These are phyloP conservation scores for Venustampulla echinocandica DNA, from an alignment of 495 filamentous ascomycete genomes.

Conservation along the genomic window DNA sequence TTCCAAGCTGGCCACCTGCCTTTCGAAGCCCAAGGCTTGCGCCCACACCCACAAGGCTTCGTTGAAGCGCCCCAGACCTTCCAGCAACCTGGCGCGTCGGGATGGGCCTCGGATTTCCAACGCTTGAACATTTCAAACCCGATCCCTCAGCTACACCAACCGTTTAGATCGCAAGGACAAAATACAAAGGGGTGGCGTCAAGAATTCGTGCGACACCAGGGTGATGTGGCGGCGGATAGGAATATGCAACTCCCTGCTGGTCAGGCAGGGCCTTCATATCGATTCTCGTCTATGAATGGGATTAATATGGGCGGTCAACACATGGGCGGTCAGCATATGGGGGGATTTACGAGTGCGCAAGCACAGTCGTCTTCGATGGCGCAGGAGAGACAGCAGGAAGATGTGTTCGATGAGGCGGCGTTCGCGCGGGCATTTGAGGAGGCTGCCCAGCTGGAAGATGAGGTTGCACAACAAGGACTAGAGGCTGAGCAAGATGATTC, in stretches of 20 bases:
- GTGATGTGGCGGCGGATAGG: constrained; percentile 13
- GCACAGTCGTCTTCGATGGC: background rate
- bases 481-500: background rate
- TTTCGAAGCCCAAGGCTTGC: constrained; percentile 5
- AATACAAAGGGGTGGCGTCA: constrained; percentile 42
- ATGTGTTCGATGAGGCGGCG: constrained; percentile 30
- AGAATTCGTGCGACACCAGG: constrained; percentile 43
- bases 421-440: constrained; percentile 31
- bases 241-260: background rate
- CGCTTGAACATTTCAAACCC: constrained; percentile 23
- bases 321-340: constrained; percentile 5
- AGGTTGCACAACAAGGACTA: background rate
- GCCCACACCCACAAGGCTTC: constrained; percentile 10
- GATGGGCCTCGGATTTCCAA: constrained; percentile 30
- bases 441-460: constrained; percentile 18
- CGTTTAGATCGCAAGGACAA: constrained; percentile 14
- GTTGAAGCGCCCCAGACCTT: constrained; percentile 4
- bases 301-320: constrained; percentile 4
- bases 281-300: constrained; percentile 4
- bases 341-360: constrained; percentile 9
- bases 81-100: constrained; percentile 13
- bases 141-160: constrained; percentile 10
- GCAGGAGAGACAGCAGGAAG: constrained; percentile 14
- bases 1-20: constrained; percentile 52
- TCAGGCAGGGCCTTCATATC: background rate